Evolutionary conservation across 176 grass and related monocot species (phyloP).

Genomic region (Zea luxurians): DNA sequence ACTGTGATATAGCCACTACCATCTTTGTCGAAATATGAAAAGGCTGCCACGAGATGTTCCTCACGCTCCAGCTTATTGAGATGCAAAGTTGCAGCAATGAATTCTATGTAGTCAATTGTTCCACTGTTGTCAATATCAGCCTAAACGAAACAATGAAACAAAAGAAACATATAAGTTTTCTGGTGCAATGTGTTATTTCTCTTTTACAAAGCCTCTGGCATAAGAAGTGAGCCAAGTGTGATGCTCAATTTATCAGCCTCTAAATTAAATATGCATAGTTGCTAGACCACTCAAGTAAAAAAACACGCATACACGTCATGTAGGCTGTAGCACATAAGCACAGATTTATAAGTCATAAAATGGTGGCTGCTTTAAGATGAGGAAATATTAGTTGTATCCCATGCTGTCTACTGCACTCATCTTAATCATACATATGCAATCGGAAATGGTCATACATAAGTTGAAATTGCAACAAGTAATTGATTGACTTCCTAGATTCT

Average conservation of each 20-base stretch:
- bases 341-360: slow-evolving; percentile 1
- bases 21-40: slow-evolving; percentile 99
- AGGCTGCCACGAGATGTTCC: slow-evolving; percentile 91
- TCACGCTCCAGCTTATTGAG: slow-evolving; percentile 96
- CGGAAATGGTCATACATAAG: slow-evolving; percentile 12
- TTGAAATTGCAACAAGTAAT: not conserved
- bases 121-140: slow-evolving; percentile 97
- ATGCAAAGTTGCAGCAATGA: slow-evolving; percentile 98
- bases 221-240: slow-evolving; percentile 5
- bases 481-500: slow-evolving; percentile 3
- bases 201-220: slow-evolving; percentile 17
- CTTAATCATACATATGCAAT: slow-evolving; percentile 20
- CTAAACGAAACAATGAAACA: slow-evolving; percentile 41
- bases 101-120: slow-evolving; percentile 96
- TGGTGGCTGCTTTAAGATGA: not conserved
- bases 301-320: not conserved
- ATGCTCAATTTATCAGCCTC: slow-evolving; percentile 16
- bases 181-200: slow-evolving; percentile 6
- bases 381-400: not conserved
- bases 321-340: not conserved
- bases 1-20: slow-evolving; percentile 97
- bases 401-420: not conserved
- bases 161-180: slow-evolving; percentile 29
- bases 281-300: slow-evolving; percentile 11
- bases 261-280: slow-evolving; percentile 24